Conservation (phyloP, 73 alveolate species). For the Paramecium tetraurelia region DNA sequence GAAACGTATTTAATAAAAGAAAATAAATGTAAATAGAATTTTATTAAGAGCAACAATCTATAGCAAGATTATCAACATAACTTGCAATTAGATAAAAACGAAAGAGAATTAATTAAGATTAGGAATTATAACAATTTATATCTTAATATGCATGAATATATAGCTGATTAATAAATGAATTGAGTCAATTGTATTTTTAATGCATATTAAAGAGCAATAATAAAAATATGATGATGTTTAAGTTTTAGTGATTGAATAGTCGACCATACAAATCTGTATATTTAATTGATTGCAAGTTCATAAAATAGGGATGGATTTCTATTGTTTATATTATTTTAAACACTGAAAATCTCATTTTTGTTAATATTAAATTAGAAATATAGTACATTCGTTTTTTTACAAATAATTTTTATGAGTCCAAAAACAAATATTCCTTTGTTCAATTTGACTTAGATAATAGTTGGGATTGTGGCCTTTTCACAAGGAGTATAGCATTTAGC, state of each 20-base stretch:
- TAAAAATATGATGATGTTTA: neutral
- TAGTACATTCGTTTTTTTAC: neutral
- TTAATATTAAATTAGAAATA: neutral
- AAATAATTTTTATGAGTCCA: neutral
- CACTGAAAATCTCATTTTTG: neutral
- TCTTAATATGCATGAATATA: neutral
- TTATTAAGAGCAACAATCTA: neutral
- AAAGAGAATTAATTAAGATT: neutral
- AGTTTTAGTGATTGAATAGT: neutral
- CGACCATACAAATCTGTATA: neutral
- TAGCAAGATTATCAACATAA: neutral
- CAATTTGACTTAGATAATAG: slow-evolving; percentile 10
- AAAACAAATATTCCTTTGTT: neutral
- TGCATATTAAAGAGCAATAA: neutral
- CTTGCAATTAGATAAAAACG: neutral
- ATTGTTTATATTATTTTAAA: neutral
- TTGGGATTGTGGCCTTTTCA: slow-evolving; percentile 36
- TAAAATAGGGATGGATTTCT: too few species aligned
- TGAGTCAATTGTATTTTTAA: neutral
- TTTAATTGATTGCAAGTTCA: too few species aligned
- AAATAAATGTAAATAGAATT: neutral
- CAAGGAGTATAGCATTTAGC: slow-evolving; percentile 63
- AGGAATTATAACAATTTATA: neutral
- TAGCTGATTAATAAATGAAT: neutral
- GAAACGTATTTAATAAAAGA: neutral